Percentiles rank a stretch among this genome's conserved stretches.
Evolutionary conservation across 129 eudicot genomes (phyloP).

Genomic region (Artemisia annua): DNA sequence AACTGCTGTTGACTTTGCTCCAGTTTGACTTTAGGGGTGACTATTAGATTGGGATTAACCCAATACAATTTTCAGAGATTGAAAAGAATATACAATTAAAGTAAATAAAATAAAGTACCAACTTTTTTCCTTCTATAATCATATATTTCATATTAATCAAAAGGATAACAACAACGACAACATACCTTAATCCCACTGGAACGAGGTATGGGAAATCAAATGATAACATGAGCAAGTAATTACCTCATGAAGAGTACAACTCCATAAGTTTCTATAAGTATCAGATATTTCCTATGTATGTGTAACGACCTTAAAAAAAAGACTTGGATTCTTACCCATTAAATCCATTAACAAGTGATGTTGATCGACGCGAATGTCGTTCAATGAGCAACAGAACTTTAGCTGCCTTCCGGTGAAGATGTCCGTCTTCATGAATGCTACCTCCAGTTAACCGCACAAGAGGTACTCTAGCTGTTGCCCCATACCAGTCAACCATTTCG

Average conservation of each 20-base stretch:
- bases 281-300: neutral
- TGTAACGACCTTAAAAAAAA: neutral
- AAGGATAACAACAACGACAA: too few relatives aligned
- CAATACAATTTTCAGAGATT: too few relatives aligned
- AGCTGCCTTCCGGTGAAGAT: constrained; percentile 67
- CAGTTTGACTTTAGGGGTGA: too few relatives aligned
- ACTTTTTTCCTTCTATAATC: too few relatives aligned
- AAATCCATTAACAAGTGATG: constrained; percentile 35
- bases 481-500: constrained; percentile 59
- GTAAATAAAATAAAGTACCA: too few relatives aligned
- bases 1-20: too few relatives aligned
- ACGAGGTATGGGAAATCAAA: too few relatives aligned
- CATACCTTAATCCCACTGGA: too few relatives aligned
- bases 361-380: constrained; percentile 52
- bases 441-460: constrained; percentile 50
- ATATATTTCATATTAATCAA: too few relatives aligned
- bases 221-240: too few relatives aligned
- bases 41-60: too few relatives aligned
- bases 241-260: neutral
- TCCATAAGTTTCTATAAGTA: neutral
- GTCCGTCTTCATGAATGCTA: constrained; percentile 48
- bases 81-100: too few relatives aligned
- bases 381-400: constrained; percentile 63
- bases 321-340: constrained; percentile 10
- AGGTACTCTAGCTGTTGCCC: constrained; percentile 35